These are phyloP conservation scores for Backusella luteola DNA, from an alignment of 192 early-diverging fungal genomes.

Conservation along the genomic window DNA sequence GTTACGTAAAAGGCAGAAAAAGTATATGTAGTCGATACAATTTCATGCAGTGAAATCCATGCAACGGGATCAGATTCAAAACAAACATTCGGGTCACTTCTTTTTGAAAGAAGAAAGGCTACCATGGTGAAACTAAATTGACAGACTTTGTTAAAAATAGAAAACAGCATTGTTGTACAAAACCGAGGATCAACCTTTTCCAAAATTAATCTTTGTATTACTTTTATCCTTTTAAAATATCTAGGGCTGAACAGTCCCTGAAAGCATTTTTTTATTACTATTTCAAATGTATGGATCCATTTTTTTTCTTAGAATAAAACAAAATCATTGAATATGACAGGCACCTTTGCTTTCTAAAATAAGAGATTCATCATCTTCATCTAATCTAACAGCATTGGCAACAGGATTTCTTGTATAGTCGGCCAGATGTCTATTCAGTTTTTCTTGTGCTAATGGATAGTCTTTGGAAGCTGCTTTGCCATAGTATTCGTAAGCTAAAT, in stretches of 20 bases:
- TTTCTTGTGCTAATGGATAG: conserved; percentile 26
- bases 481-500: conserved; percentile 32
- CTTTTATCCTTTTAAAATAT: background rate
- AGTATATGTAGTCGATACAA: background rate
- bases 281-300: background rate
- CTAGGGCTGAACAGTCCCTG: background rate
- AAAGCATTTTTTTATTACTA: background rate
- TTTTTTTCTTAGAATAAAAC: background rate
- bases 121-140: background rate
- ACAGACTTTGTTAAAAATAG: background rate
- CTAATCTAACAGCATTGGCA: background rate
- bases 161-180: background rate
- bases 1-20: background rate
- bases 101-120: background rate
- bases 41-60: background rate
- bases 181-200: background rate
- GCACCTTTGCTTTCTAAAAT: background rate
- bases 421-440: conserved; percentile 25
- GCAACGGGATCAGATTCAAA: background rate
- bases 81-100: background rate
- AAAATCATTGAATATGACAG: background rate
- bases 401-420: background rate
- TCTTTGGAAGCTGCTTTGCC: conserved; percentile 37
- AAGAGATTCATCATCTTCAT: background rate
- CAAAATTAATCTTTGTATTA: background rate